These are phyloP conservation scores for Neoboletus subvelutipes DNA, from an alignment of 768 basidiomycete species.

Conservation along the genomic window DNA sequence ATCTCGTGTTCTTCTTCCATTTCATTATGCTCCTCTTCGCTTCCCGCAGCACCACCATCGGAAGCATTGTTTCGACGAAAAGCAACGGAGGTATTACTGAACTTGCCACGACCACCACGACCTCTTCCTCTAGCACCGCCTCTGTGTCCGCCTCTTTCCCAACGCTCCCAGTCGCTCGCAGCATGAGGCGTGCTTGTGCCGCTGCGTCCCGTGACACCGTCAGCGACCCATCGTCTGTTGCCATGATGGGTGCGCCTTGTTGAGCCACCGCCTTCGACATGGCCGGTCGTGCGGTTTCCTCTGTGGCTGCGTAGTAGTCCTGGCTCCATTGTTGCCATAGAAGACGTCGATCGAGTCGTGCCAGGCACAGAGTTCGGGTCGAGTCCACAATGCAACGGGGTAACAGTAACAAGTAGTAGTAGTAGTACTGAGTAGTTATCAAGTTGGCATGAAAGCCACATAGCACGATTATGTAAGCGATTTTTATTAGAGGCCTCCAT, in stretches of 20 bases:
- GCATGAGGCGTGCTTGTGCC: constrained; percentile 37
- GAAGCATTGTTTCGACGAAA: constrained; percentile 28
- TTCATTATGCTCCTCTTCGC: constrained; percentile 37
- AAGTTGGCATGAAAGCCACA: too few species aligned
- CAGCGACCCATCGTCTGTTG: constrained; percentile 65
- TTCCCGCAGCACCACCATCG: constrained; percentile 32
- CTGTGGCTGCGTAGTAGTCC: constrained; percentile 22
- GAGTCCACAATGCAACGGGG: background rate
- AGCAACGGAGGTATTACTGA: constrained; percentile 42
- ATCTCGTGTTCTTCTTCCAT: constrained; percentile 34
- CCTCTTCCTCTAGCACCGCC: constrained; percentile 51
- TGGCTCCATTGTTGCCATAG: constrained; percentile 28
- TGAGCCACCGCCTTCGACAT: constrained; percentile 16
- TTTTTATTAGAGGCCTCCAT: too few species aligned
- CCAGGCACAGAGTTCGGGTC: background rate
- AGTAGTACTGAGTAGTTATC: too few species aligned
- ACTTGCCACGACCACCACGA: constrained; percentile 36
- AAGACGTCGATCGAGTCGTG: constrained; percentile 8
- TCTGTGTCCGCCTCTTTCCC: constrained; percentile 63
- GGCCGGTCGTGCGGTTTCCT: constrained; percentile 21
- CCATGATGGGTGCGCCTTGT: constrained; percentile 38
- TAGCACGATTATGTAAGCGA: too few species aligned
- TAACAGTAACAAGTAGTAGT: too few species aligned
- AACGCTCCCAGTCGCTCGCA: constrained; percentile 48
- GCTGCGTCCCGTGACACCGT: constrained; percentile 34